These are phyloP conservation scores for Colletotrichum musicola DNA, from an alignment of 2,329 filamentous ascomycete genomes.

Conservation along the genomic window DNA sequence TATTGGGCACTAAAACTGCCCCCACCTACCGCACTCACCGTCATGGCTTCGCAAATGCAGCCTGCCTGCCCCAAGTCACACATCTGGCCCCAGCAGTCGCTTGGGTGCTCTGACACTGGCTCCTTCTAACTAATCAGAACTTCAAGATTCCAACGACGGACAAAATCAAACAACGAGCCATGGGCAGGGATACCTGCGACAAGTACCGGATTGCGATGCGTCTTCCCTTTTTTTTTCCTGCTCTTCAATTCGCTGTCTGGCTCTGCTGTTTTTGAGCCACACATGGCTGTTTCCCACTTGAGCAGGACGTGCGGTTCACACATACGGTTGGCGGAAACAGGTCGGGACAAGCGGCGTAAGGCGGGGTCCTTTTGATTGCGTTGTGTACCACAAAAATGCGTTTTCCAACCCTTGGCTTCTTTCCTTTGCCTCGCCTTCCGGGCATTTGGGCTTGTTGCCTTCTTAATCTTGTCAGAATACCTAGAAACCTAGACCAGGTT, in stretches of 20 bases:
- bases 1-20: constrained; percentile 8
- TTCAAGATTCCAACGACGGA: no score
- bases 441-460: neutral
- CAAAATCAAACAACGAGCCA: no score
- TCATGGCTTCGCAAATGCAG: constrained; percentile 7
- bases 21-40: constrained; percentile 4
- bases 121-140: no score
- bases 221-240: neutral
- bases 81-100: neutral
- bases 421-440: neutral
- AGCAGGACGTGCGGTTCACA: constrained; percentile 11
- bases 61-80: constrained; percentile 2
- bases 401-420: constrained; percentile 1
- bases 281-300: neutral
- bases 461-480: constrained; percentile 24
- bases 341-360: constrained; percentile 4
- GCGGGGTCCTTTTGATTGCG: neutral
- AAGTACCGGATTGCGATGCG: no score
- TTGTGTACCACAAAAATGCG: neutral
- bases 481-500: constrained; percentile 20
- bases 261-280: neutral
- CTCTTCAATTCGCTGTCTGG: neutral
- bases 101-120: neutral
- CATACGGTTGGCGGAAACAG: neutral
- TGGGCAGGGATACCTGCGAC: no score